phyloP scores from a whole-genome alignment of 495 filamentous ascomycete species.

The Neurospora sp. region DNA sequence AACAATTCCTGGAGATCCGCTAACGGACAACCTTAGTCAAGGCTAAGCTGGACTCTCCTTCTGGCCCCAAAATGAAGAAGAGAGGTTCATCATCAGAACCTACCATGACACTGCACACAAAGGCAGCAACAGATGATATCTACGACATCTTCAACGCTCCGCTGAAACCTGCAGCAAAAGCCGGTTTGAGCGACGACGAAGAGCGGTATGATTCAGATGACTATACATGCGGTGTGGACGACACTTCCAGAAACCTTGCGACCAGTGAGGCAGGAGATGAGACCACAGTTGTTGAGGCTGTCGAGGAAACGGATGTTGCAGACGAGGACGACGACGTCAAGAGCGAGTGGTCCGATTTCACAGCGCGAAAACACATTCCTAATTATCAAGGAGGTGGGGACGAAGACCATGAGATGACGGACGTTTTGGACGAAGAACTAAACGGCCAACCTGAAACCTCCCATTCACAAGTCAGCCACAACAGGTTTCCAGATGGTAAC shows the following conservation, averaged over 20 bases:
- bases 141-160: constrained; percentile 95
- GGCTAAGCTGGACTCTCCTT: constrained; percentile 83
- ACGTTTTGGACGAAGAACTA: constrained; percentile 19
- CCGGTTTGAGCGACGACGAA: constrained; percentile 49
- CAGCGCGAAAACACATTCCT: constrained; percentile 60
- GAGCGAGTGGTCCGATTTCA: constrained; percentile 83
- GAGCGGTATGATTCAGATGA: constrained; percentile 62
- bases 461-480: not conserved
- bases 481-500: not conserved
- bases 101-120: constrained; percentile 95
- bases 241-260: constrained; percentile 53
- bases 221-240: constrained; percentile 74
- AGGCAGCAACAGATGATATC: constrained; percentile 91
- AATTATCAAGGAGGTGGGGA: constrained; percentile 25
- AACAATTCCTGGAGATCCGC: not conserved
- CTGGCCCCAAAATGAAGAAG: constrained; percentile 68
- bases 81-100: constrained; percentile 50
- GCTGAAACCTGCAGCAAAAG: constrained; percentile 40
- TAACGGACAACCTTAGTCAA: constrained; percentile 50
- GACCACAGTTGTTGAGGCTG: constrained; percentile 15
- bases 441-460: not conserved
- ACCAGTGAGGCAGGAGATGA: constrained; percentile 33
- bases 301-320: constrained; percentile 39
- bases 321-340: constrained; percentile 48
- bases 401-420: constrained; percentile 20